phyloP scores from a whole-genome alignment of 31 red algal species.

The Bonnemaisonia californica region DNA sequence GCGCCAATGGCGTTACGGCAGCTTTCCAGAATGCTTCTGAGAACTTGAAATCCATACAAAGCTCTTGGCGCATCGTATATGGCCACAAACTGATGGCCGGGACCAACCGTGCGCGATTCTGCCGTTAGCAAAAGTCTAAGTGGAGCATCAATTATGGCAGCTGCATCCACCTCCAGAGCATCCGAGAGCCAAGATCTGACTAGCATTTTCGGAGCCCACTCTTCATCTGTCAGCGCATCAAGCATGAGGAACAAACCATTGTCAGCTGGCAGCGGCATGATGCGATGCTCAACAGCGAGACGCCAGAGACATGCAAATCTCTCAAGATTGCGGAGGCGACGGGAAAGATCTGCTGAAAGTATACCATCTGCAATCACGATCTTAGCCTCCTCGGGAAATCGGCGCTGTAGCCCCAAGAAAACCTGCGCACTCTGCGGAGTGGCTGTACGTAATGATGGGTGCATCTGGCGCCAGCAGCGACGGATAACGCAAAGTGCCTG shows the following conservation, averaged over 20 bases:
- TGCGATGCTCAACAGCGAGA: slow-evolving; percentile 66
- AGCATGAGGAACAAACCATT: slow-evolving; percentile 75
- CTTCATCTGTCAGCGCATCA: slow-evolving; percentile 69
- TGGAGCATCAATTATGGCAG: slow-evolving; percentile 70
- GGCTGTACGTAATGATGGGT: slow-evolving; percentile 78
- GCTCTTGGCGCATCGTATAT: slow-evolving; percentile 77
- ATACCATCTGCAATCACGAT: slow-evolving; percentile 79
- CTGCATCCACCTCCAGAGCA: slow-evolving; percentile 59
- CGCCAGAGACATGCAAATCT: slow-evolving; percentile 80
- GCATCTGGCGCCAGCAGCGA: slow-evolving; percentile 74
- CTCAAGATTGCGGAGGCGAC: slow-evolving; percentile 70
- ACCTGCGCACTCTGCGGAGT: slow-evolving; percentile 71
- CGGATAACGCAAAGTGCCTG: slow-evolving; percentile 65
- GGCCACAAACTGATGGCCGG: slow-evolving; percentile 39
- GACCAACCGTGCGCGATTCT: slow-evolving; percentile 46
- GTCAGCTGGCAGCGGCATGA: slow-evolving; percentile 64
- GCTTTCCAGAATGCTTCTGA: slow-evolving; percentile 75
- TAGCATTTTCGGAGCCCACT: slow-evolving; percentile 75
- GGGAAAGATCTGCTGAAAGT: slow-evolving; percentile 53
- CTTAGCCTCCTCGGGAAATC: slow-evolving; percentile 62
- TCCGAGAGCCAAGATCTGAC: slow-evolving; percentile 71
- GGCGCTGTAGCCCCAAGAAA: slow-evolving; percentile 56
- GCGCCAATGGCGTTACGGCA: slow-evolving; percentile 43
- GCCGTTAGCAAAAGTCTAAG: slow-evolving; percentile 60
- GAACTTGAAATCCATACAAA: slow-evolving; percentile 65